phyloP scores from a whole-genome alignment of 2,329 filamentous ascomycete genomes.

The Pestalotiopsis sp. region DNA sequence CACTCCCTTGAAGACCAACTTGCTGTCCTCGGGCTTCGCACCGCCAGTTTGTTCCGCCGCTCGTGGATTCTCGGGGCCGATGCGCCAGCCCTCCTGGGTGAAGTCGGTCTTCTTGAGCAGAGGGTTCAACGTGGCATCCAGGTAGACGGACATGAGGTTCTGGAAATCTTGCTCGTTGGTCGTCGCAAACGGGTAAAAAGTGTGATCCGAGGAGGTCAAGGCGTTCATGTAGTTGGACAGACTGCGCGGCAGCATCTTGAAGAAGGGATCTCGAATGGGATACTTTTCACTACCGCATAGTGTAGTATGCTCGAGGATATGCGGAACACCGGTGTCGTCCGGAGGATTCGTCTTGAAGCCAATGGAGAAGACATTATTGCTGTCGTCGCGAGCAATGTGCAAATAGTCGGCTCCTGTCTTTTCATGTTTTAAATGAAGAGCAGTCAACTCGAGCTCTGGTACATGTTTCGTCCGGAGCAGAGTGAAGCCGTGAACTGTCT shows the following conservation, averaged over 20 bases:
- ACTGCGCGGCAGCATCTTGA: conserved; percentile 98
- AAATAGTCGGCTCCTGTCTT: conserved; percentile 95
- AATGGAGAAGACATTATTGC: conserved; percentile 99
- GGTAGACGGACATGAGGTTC: conserved; percentile 94
- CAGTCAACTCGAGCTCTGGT: conserved; percentile 89
- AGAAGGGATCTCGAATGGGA: conserved; percentile 98
- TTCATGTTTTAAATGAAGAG: conserved; percentile 87
- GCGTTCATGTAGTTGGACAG: conserved; percentile 99
- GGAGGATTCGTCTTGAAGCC: conserved; percentile 99
- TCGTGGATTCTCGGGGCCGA: conserved; percentile 86
- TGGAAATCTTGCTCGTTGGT: conserved; percentile 94
- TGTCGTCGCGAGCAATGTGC: conserved; percentile 90
- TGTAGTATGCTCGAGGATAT: conserved; percentile 97
- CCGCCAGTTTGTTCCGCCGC: conserved; percentile 46
- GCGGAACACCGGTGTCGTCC: conserved; percentile 92
- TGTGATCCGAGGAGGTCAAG: conserved; percentile 94
- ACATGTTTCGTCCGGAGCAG: conserved; percentile 87
- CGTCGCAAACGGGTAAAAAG: conserved; percentile 96
- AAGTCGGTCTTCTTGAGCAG: conserved; percentile 90
- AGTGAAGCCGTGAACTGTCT: conserved; percentile 91
- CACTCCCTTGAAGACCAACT: conserved; percentile 91
- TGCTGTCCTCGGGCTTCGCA: conserved; percentile 57
- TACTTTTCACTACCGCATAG: conserved; percentile 96
- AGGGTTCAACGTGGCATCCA: conserved; percentile 90
- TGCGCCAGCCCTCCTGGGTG: conserved; percentile 93